Conservation (phyloP, 148 eudicot species). For the Chenopodium album region DNA sequence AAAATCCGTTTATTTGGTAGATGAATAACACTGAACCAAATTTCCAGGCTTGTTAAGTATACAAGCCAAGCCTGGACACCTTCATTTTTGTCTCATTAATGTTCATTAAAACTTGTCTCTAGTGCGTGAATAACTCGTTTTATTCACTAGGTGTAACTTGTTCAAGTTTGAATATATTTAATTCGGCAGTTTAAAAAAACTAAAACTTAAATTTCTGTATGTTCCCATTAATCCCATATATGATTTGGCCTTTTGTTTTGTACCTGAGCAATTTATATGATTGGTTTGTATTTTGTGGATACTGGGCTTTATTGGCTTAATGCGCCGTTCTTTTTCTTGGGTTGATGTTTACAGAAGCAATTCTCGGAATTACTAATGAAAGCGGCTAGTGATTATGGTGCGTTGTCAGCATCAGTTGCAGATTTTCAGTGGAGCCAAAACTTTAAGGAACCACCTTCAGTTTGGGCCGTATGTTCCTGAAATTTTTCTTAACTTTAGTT, state of each 20-base stretch:
- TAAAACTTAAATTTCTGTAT: too few species aligned
- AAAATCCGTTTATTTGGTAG: too few species aligned
- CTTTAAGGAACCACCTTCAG: conserved; percentile 92
- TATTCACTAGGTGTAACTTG: too few species aligned
- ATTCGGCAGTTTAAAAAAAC: too few species aligned
- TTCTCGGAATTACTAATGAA: conserved; percentile 93
- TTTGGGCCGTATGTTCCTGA: conserved; percentile 67
- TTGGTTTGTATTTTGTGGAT: not conserved
- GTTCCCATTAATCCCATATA: not conserved
- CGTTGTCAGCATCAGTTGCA: conserved; percentile 84
- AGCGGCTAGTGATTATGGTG: conserved; percentile 99
- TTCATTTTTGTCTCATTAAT: too few species aligned
- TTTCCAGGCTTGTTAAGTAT: too few species aligned
- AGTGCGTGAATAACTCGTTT: too few species aligned
- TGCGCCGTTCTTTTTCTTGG: conserved; percentile 1
- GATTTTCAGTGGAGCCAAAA: conserved; percentile 98
- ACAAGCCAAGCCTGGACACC: too few species aligned
- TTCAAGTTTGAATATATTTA: too few species aligned
- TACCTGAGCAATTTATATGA: not conserved
- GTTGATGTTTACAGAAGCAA: conserved; percentile 67
- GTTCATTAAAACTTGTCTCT: too few species aligned
- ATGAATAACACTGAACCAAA: too few species aligned
- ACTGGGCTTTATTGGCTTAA: not conserved
- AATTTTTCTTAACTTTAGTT: not conserved
- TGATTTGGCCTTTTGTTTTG: not conserved